Evolutionary conservation across 768 basidiomycete genomes (phyloP).

Genomic region (Kockovaella imperatae): DNA sequence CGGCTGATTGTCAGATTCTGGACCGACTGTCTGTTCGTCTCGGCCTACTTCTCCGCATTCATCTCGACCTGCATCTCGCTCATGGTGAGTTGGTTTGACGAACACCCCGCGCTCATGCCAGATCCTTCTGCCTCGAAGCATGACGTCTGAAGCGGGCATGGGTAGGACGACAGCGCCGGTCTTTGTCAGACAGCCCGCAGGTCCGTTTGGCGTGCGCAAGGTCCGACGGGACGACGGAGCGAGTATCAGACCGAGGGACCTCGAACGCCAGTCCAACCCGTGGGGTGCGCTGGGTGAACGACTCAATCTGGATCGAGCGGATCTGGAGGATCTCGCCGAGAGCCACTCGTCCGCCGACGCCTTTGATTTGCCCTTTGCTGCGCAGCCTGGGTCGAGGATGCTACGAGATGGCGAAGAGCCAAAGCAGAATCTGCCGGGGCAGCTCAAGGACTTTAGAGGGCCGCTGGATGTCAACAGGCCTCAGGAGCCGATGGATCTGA

Average conservation of each 20-base stretch:
- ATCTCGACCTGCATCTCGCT: slow-evolving; percentile 25
- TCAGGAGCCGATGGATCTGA: slow-evolving; percentile 11
- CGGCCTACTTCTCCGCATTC: slow-evolving; percentile 24
- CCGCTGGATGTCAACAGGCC: slow-evolving; percentile 12
- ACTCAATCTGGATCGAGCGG: slow-evolving; percentile 18
- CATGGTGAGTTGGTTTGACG: slow-evolving; percentile 14
- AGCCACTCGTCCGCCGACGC: slow-evolving; percentile 1
- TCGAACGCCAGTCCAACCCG: slow-evolving; percentile 3
- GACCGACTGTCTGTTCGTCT: slow-evolving; percentile 16
- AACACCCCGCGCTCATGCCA: slow-evolving; percentile 1
- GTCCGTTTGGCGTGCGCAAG: not conserved
- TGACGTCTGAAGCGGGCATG: slow-evolving; percentile 11
- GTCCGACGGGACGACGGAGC: not conserved
- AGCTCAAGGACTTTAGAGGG: slow-evolving; percentile 18
- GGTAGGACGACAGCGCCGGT: slow-evolving; percentile 7
- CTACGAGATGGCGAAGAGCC: slow-evolving; percentile 14
- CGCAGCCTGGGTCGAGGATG: slow-evolving; percentile 16
- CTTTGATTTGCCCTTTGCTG: slow-evolving; percentile 15
- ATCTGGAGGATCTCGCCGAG: slow-evolving; percentile 13
- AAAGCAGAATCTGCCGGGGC: not conserved
- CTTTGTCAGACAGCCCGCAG: slow-evolving; percentile 13
- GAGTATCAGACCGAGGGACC: not conserved
- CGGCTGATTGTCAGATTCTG: slow-evolving; percentile 15
- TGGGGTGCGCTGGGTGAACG: slow-evolving; percentile 30
- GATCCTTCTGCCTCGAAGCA: slow-evolving; percentile 32